Evolutionary conservation across 139 green algal species (phyloP).

Genomic region (Closterium sp.): DNA sequence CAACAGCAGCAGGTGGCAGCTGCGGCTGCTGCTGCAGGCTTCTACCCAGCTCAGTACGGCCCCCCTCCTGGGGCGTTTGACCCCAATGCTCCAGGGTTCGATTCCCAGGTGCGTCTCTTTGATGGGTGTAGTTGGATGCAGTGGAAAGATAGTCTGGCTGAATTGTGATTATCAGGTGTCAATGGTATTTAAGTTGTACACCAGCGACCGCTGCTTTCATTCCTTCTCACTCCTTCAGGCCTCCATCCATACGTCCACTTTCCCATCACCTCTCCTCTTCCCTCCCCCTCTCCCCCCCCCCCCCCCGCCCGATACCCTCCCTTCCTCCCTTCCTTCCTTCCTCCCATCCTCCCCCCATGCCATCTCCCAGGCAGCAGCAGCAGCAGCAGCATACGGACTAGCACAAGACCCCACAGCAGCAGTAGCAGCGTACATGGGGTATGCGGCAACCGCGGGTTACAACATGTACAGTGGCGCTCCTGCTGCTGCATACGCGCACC

Average conservation of each 20-base stretch:
- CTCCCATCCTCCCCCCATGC: too few relatives aligned
- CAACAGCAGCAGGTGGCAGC: not conserved
- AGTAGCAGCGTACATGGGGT: not conserved
- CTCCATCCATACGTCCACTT: too few relatives aligned
- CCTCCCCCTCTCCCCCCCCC: too few relatives aligned
- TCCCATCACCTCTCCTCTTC: too few relatives aligned
- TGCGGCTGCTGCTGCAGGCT: not conserved
- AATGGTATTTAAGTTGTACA: too few relatives aligned
- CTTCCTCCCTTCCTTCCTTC: not conserved
- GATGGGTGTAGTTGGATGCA: not conserved
- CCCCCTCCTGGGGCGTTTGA: not conserved
- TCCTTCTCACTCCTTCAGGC: too few relatives aligned
- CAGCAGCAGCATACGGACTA: not conserved
- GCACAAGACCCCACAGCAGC: not conserved
- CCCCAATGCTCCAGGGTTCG: not conserved
- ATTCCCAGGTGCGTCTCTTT: not conserved
- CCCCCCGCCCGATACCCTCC: too few relatives aligned
- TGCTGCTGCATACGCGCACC: not conserved
- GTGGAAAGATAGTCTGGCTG: too few relatives aligned
- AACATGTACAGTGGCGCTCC: not conserved
- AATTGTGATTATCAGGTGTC: too few relatives aligned
- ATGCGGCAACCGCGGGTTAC: not conserved
- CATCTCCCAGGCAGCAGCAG: not conserved
- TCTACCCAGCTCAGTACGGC: not conserved
- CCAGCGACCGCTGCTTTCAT: too few relatives aligned